Conservation (phyloP, 345 rosid species). For the Corymbia maculata region DNA sequence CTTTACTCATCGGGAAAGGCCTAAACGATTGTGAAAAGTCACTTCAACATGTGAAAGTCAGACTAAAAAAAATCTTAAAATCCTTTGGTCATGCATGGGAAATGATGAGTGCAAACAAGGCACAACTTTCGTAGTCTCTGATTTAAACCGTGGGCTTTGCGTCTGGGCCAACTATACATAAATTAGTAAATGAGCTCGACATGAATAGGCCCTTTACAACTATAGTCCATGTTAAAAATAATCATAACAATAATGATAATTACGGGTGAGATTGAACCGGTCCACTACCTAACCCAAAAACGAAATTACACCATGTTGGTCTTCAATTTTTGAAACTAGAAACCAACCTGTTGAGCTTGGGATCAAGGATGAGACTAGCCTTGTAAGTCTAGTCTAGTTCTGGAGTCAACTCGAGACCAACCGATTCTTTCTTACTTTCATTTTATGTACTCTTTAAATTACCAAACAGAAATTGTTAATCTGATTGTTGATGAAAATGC, state of each 20-base stretch:
- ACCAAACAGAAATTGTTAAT: too few species aligned
- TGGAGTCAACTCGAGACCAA: too few species aligned
- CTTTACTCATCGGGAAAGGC: not conserved
- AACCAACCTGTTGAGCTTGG: too few species aligned
- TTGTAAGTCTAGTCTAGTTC: too few species aligned
- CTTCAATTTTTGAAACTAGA: too few species aligned
- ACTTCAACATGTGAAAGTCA: not conserved
- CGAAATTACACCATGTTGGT: too few species aligned
- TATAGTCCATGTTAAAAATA: not conserved
- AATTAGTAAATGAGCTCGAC: not conserved
- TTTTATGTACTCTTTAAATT: too few species aligned
- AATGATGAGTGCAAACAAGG: not conserved
- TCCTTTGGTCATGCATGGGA: not conserved
- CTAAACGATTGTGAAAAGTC: not conserved
- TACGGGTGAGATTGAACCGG: too few species aligned
- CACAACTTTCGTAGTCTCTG: not conserved
- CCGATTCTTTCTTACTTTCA: too few species aligned
- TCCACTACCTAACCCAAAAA: too few species aligned
- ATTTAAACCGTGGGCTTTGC: not conserved
- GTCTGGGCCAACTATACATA: not conserved
- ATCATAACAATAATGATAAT: not conserved
- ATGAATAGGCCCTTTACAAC: not conserved
- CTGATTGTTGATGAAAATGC: too few species aligned
- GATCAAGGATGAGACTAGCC: too few species aligned
- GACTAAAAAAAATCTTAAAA: not conserved